Evolutionary conservation across 73 alveolate species (phyloP).

Genomic region (Paramecium biaurelia): DNA sequence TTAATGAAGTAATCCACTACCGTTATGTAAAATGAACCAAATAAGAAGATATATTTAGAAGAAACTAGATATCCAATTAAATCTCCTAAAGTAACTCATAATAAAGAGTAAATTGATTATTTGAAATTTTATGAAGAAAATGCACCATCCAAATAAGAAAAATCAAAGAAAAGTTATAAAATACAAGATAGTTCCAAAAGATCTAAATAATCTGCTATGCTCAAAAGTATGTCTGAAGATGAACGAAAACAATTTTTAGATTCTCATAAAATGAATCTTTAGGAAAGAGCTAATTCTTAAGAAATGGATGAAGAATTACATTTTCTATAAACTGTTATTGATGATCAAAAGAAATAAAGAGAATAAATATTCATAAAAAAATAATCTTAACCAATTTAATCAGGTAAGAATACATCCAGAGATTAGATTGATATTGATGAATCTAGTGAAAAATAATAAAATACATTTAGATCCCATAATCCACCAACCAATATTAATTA

Average conservation of each 20-base stretch:
- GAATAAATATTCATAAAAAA: background rate
- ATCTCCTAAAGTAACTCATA: background rate
- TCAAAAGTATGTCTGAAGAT: background rate
- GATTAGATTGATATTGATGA: conserved; percentile 5
- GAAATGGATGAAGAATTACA: conserved; percentile 33
- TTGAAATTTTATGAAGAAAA: conserved; percentile 27
- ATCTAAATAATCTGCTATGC: background rate
- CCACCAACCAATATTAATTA: background rate
- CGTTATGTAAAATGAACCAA: background rate
- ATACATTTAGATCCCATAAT: background rate
- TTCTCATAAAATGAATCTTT: conserved; percentile 18
- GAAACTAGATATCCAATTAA: background rate
- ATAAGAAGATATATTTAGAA: background rate
- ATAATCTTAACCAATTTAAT: background rate
- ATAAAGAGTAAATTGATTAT: background rate
- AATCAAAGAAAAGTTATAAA: background rate
- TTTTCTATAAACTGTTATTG: background rate
- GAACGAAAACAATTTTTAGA: conserved; percentile 7
- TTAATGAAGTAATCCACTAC: background rate
- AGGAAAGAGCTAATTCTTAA: conserved; percentile 7
- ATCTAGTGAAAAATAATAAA: background rate
- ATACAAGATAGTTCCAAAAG: background rate
- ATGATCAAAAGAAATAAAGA: background rate
- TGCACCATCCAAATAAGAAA: background rate
- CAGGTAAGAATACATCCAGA: conserved; percentile 25